Conservation (phyloP, 2,329 filamentous ascomycete species). For the Thelonectria rubi region DNA sequence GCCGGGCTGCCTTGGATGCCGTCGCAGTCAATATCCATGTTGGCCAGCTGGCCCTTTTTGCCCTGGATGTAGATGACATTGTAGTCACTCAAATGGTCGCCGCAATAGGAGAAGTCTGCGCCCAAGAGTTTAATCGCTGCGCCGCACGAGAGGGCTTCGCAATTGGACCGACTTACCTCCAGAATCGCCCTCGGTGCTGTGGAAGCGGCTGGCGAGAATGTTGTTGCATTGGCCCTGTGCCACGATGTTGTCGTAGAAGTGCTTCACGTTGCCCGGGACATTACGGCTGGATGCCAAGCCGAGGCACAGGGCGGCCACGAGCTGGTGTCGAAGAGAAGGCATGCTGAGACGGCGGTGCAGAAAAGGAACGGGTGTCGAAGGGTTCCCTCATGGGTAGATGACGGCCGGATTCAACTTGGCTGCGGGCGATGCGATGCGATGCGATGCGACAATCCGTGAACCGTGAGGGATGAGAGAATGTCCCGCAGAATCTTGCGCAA, state of each 20-base stretch:
- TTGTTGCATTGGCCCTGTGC: constrained; percentile 50
- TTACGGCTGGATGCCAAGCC: constrained; percentile 41
- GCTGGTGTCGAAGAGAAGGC: constrained; percentile 29
- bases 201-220: constrained; percentile 51
- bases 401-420: neutral
- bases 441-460: neutral
- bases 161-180: constrained; percentile 43
- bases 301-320: constrained; percentile 34
- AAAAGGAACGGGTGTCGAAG: neutral
- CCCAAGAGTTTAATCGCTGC: neutral
- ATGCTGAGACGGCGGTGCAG: constrained; percentile 16
- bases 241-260: constrained; percentile 53
- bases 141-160: neutral
- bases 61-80: constrained; percentile 60
- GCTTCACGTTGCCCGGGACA: constrained; percentile 52
- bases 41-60: constrained; percentile 51
- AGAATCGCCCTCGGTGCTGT: constrained; percentile 48
- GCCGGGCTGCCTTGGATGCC: constrained; percentile 54
- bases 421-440: neutral
- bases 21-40: constrained; percentile 69
- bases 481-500: neutral
- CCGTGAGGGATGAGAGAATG: neutral
- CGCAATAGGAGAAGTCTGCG: constrained; percentile 56
- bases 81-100: constrained; percentile 52
- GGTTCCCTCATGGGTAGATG: neutral